Conservation (phyloP, 306 rosid species). For the Prunus mume region DNA sequence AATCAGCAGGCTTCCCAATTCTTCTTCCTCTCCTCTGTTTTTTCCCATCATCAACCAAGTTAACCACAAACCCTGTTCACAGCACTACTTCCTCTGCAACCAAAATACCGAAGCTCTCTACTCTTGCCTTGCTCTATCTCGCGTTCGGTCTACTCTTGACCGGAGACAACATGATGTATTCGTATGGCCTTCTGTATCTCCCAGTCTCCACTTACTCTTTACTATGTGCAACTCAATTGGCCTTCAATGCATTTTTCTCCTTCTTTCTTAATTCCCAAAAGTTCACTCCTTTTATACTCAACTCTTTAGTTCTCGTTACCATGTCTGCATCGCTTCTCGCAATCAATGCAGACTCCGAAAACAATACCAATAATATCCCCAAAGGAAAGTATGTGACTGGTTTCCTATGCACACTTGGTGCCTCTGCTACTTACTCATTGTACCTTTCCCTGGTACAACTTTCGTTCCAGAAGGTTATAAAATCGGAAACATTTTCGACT, state of each 20-base stretch:
- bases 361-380: constrained; percentile 11
- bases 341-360: constrained; percentile 38
- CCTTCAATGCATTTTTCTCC: constrained; percentile 58
- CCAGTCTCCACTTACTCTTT: constrained; percentile 61
- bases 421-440: constrained; percentile 50
- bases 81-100: constrained; percentile 12
- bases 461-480: constrained; percentile 53
- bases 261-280: constrained; percentile 55
- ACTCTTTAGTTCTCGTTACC: constrained; percentile 56
- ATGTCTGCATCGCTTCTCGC: constrained; percentile 53
- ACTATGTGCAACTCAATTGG: constrained; percentile 61
- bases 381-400: constrained; percentile 37
- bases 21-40: constrained; percentile 41
- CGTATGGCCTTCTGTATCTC: constrained; percentile 59
- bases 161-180: constrained; percentile 50
- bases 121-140: constrained; percentile 25
- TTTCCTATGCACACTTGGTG: constrained; percentile 46
- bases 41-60: constrained; percentile 23
- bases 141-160: constrained; percentile 40
- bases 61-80: neutral
- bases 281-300: constrained; percentile 47
- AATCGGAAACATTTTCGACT: constrained; percentile 39
- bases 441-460: constrained; percentile 50
- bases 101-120: constrained; percentile 19
- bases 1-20: constrained; percentile 65